These are phyloP conservation scores for Pugionium cornutum DNA, from an alignment of 345 rosid species.

Conservation along the genomic window DNA sequence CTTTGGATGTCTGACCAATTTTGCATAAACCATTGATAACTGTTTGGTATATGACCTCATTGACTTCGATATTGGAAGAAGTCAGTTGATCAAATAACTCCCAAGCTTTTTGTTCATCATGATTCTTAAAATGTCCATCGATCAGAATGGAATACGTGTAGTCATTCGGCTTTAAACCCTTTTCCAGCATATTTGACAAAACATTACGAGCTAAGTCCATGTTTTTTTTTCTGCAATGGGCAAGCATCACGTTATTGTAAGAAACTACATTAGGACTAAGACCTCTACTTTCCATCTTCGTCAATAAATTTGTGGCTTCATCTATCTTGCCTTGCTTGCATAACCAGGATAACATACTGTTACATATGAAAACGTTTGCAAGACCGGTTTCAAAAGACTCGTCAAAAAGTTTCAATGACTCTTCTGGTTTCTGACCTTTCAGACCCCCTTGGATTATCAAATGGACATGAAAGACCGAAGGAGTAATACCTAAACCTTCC, in stretches of 20 bases:
- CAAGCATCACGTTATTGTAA: conserved; percentile 65
- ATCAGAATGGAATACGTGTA: conserved; percentile 63
- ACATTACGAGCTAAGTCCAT: conserved; percentile 53
- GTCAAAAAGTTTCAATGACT: conserved; percentile 55
- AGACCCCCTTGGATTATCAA: conserved; percentile 60
- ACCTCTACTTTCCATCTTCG: conserved; percentile 57
- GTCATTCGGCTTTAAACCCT: conserved; percentile 59
- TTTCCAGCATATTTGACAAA: conserved; percentile 51
- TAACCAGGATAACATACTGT: conserved; percentile 64
- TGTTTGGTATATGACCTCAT: conserved; percentile 56
- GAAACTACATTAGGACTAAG: conserved; percentile 52
- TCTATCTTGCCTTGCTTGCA: conserved; percentile 55
- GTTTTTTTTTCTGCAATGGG: conserved; percentile 48
- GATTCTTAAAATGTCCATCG: conserved; percentile 61
- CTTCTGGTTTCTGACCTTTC: conserved; percentile 41
- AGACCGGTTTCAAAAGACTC: conserved; percentile 54
- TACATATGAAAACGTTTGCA: conserved; percentile 60
- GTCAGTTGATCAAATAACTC: conserved; percentile 55
- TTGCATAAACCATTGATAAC: conserved; percentile 64
- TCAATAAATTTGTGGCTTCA: conserved; percentile 57
- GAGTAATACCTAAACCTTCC: conserved; percentile 53
- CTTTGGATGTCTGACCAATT: conserved; percentile 58
- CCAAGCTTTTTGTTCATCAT: conserved; percentile 48
- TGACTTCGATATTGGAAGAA: conserved; percentile 48
- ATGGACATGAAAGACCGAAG: conserved; percentile 52